Evolutionary conservation across 176 grass and related monocot species (phyloP).

Genomic region (Phoenix roebelenii): DNA sequence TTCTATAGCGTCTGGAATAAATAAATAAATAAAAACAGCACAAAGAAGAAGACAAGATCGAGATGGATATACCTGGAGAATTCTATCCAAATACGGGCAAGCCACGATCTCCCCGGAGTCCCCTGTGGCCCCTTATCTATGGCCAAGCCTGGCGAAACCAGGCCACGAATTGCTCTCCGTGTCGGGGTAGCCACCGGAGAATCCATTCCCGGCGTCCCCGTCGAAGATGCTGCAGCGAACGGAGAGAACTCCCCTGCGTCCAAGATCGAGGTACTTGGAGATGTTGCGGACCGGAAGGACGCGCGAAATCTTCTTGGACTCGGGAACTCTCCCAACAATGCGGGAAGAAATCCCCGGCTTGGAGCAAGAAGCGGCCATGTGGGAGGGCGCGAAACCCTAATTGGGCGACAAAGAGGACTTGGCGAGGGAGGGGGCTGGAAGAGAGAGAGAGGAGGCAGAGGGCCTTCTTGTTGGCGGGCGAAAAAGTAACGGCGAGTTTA

Average conservation of each 20-base stretch:
- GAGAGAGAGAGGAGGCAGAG: too few relatives aligned
- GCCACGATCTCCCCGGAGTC: conserved; percentile 61
- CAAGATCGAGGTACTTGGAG: background rate
- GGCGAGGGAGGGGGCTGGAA: too few relatives aligned
- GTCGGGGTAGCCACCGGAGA: background rate
- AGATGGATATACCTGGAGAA: conserved; percentile 44
- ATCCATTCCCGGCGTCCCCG: background rate
- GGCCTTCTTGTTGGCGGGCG: too few relatives aligned
- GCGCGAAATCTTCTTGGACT: background rate
- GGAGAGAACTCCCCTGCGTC: conserved; percentile 1
- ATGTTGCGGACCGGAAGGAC: background rate
- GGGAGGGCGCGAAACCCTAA: background rate
- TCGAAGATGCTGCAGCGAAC: conserved; percentile 4
- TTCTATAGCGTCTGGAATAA: background rate
- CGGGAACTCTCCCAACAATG: background rate
- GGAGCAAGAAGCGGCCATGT: conserved; percentile 1
- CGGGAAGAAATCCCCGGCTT: conserved; percentile 1
- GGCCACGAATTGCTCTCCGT: conserved; percentile 49
- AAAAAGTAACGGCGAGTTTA: too few relatives aligned
- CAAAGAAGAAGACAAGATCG: background rate
- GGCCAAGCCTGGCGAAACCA: conserved; percentile 88
- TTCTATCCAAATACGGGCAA: conserved; percentile 45
- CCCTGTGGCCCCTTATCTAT: conserved; percentile 69
- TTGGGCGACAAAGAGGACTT: too few relatives aligned
- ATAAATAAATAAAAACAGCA: background rate